Conservation (phyloP, 2,329 filamentous ascomycete genomes). For the Monosporascus sp. region DNA sequence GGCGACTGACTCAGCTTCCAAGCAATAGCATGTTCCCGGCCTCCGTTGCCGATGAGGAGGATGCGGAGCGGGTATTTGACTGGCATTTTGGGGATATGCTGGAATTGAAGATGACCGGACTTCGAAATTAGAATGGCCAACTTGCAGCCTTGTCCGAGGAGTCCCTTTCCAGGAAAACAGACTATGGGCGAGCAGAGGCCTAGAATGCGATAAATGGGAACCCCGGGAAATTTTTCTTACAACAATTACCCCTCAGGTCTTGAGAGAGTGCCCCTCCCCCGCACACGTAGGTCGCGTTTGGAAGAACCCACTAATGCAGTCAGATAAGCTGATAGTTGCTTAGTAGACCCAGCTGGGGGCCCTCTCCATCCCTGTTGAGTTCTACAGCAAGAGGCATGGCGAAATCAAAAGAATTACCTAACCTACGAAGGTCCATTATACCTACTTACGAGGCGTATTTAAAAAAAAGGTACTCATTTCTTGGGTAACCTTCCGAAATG, state of each 20-base stretch:
- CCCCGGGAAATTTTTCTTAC: no score
- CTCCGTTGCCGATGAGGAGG: conserved; percentile 88
- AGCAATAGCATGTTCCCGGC: conserved; percentile 87
- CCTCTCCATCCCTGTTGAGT: neutral
- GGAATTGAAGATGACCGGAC: neutral
- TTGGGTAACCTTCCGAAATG: no score
- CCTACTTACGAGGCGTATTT: no score
- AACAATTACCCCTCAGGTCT: neutral
- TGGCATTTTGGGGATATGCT: conserved; percentile 13
- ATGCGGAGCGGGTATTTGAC: conserved; percentile 50
- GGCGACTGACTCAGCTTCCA: conserved; percentile 89
- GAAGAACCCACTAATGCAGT: neutral
- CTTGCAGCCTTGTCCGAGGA: no score
- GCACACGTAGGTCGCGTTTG: neutral
- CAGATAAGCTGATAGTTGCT: neutral
- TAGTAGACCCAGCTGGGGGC: neutral
- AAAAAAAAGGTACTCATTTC: no score
- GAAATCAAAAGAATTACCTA: neutral
- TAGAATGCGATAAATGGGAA: no score
- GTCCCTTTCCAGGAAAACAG: no score
- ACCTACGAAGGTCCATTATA: no score
- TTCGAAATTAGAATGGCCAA: neutral
- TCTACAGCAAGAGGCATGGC: neutral
- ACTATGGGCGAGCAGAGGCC: no score
- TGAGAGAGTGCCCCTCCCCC: neutral